Evolutionary conservation across 2,329 filamentous ascomycete genomes (phyloP), one percentile per base, ranked within the genome.

Genomic region (Aspergillus aculeatinus): DNA sequence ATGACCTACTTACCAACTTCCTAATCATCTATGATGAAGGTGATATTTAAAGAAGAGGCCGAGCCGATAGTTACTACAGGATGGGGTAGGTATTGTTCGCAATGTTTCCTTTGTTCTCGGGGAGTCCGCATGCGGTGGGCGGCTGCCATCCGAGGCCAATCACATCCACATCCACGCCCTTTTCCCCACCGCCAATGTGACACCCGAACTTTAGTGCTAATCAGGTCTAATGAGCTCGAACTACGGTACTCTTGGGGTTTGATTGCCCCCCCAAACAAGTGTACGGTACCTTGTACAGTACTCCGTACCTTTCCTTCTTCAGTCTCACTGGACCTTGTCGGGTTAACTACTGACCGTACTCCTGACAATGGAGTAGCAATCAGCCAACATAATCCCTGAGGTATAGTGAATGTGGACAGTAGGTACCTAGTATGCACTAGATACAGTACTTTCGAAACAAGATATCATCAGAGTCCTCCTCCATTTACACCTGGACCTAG

Each of bases 141-240:
- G 39, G 39, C 16, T 44, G 39, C 12, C 39, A 44, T 44, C 39
- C 39, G 39, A 44, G 39, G 39, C 39, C 39, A 44, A 44, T 44
- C 39, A 44, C 14, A 7, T 16, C 14, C 4, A 3, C 4, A 7
- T 44, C 12, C 39, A 44, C 3, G 39, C 39, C 39, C 39, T 19
- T 6, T n/a, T 44, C 39, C 16, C 52, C 33, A 42, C 39, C 29
- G 52, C 42, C 52, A 55, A 55, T 55, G 52, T 55, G 52, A 55
- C 52, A 55, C 52, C 33, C 33, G 33, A 16, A 35, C 11, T 35
- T 29, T 35, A 35, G 42, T 55, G 52, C 52, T 35, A 48, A 54
- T 44, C 44, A 35, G 51, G 33, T 35, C 33, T 35, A 29, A 9
- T 35, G 33, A 16, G 33, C 5, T 10, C 5, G 33, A 35, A 35